A percentile compares a stretch with the other conserved stretches of the same genome.
These are phyloP conservation scores for Apiotrichum laibachii DNA, from an alignment of 1,284 basidiomycete species.

Conservation along the genomic window DNA sequence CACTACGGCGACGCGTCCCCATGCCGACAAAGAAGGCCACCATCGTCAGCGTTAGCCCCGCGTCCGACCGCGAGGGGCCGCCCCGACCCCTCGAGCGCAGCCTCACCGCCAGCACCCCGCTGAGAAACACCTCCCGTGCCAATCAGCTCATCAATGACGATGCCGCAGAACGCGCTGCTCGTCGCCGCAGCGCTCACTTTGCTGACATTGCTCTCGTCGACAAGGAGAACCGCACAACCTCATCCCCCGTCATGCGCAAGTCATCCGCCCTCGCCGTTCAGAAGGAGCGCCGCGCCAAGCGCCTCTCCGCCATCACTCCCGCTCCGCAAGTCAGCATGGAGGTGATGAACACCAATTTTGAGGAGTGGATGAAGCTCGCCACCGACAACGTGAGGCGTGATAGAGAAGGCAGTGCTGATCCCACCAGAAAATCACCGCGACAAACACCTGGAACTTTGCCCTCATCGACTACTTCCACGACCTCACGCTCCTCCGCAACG, in stretches of 20 bases:
- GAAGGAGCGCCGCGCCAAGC: slow-evolving; percentile 28
- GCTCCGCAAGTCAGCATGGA: slow-evolving; percentile 56
- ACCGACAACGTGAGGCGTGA: slow-evolving; percentile 89
- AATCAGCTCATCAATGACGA: slow-evolving; percentile 41
- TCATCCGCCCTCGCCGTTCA: slow-evolving; percentile 34
- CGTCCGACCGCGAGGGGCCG: background rate
- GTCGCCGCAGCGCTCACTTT: slow-evolving; percentile 45
- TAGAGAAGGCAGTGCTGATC: background rate
- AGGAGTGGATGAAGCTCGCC: slow-evolving; percentile 99
- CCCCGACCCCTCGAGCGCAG: background rate
- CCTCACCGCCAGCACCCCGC: slow-evolving; percentile 7
- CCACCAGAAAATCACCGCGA: slow-evolving; percentile 92
- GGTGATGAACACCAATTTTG: slow-evolving; percentile 83
- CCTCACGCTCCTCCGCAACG: slow-evolving; percentile 92
- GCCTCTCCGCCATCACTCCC: slow-evolving; percentile 39
- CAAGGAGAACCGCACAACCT: slow-evolving; percentile 10
- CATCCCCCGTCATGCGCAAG: slow-evolving; percentile 19
- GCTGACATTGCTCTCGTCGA: slow-evolving; percentile 19
- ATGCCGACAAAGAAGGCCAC: slow-evolving; percentile 8
- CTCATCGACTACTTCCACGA: slow-evolving; percentile 99
- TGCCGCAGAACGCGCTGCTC: slow-evolving; percentile 38
- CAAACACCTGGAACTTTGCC: slow-evolving; percentile 97
- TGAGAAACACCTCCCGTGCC: slow-evolving; percentile 9
- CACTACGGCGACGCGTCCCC: slow-evolving; percentile 2
- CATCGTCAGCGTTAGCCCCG: slow-evolving; percentile 1